phyloP scores from a whole-genome alignment of 352 stramenopile species.

The Phytophthora cactorum region DNA sequence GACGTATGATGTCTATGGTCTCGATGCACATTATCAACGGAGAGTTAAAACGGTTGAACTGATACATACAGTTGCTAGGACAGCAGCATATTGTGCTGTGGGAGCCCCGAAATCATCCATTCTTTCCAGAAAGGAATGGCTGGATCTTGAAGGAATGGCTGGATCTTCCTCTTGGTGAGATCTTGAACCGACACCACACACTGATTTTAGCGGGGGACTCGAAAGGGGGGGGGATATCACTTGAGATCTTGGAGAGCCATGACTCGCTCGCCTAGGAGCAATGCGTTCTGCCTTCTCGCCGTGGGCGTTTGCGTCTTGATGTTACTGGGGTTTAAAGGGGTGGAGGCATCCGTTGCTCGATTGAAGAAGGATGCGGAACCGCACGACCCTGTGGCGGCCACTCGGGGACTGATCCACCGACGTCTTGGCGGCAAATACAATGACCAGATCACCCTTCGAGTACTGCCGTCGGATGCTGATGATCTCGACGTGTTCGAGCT shows the following conservation, averaged over 20 bases:
- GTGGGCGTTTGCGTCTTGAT: conserved; percentile 18
- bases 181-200: conserved; percentile 21
- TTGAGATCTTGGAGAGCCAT: conserved; percentile 24
- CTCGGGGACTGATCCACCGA: conserved; percentile 55
- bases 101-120: not conserved
- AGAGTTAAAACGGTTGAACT: not conserved
- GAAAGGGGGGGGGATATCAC: conserved; percentile 2
- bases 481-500: conserved; percentile 74
- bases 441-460: conserved; percentile 63
- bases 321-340: conserved; percentile 5
- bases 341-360: conserved; percentile 15
- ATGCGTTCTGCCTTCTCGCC: not conserved
- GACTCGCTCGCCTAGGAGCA: conserved; percentile 3
- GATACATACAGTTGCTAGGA: not conserved
- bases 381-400: conserved; percentile 61
- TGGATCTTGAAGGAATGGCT: conserved; percentile 3
- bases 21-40: conserved; percentile 10
- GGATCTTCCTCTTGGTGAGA: conserved; percentile 3
- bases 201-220: conserved; percentile 20
- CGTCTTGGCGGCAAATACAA: conserved; percentile 60
- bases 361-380: conserved; percentile 36
- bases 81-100: not conserved
- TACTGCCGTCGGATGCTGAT: conserved; percentile 44
- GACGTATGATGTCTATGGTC: not conserved
- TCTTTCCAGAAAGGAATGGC: conserved; percentile 15